Evolutionary conservation across 1,139 yeast genomes (phyloP), one percentile per base, ranked within the genome.

Genomic region (Saccharomyces hybrid): DNA sequence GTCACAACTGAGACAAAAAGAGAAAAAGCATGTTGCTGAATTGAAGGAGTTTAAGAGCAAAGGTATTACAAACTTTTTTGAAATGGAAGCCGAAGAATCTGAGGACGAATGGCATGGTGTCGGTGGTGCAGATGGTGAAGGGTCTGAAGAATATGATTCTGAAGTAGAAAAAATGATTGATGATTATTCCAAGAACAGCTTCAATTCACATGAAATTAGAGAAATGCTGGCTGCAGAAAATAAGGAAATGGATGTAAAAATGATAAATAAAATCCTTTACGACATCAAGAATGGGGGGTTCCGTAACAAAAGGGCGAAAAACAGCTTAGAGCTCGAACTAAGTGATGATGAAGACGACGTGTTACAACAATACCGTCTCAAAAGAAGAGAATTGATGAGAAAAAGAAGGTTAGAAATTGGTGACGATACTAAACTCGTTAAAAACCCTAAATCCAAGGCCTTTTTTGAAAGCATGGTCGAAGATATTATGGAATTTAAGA

Each of bases 31-130:
- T 71, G 44, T 6, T 14, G 13, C n/a, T 38, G 9, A 72, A 58
- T 78, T 76, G 58, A 68, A 73, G 28, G 72, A 69, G 44, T 56
- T 73, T 63, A 68, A 65, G 47, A 57, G 58, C 7, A 62, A 58
- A 38, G 75, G 75, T 29, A 56, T 70, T 1, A 66, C 63, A 23
- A 63, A 70, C 47, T 65, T 73, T 54, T 60, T 74, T 58, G 76
- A 73, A 55, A 66, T 68, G 58, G 97, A 91, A 74, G 99, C 99
- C 48, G 95, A 83, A 61, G 98, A 93, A 74, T 88, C 97, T 46
- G 98, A 93, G 60, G 98, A 91, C 74, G 97, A 91, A 73, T 91
- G 95, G 91, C 84, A 83, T 51, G 97, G 97, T 1, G 68, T 88
- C 55, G 97, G 96, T 54, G 97, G 97, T 56, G 77, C 69, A 11